Evolutionary conservation across 495 filamentous ascomycete species (phyloP), one percentile per base, ranked within the genome.

Genomic region (Aspergillus carlsbadensis): DNA sequence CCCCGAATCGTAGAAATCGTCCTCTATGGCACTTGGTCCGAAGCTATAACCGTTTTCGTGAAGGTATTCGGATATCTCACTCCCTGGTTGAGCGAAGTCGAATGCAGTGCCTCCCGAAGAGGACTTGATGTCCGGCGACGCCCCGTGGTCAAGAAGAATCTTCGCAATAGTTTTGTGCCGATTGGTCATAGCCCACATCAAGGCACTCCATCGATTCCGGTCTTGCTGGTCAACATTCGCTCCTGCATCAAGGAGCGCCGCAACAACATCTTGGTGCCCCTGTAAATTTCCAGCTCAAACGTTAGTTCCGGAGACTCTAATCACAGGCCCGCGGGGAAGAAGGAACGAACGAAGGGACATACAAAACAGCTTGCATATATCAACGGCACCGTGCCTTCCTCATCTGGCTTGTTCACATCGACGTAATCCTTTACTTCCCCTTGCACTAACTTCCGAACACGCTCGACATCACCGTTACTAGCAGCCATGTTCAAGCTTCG

Each of bases 171-270:
- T 86, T 70, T 97, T 97, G 68, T 99, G 94, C 59, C 92, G 79
- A 67, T 98, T 99, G 36, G 94, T 98, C 91, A 97, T 98, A 29
- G 94, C 94, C 94, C 94, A 99, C 94, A 98, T 99, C 62, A 99
- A 76, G 15, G 94, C 87, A 68, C 91, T 99, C 94, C 94, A 99
- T 59, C 93, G 85, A 67, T 98, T 96, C 46, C 88, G 86, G 67
- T 99, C 94, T 72, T 97, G 94, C 65, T 87, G 84, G 70, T 99
- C 91, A 24, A 97, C 90, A 57, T 91, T 83, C n/a, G 90, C 94
- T 5, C 94, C 91, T 6, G 88, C 89, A 46, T 91, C 83, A 31
- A 99, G 78, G 34, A 99, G 84, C 31, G 87, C 85, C 42, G 85
- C 78, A 21, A 96, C 94, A 10, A 96, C 92, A 33, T 87, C 84